Conservation (phyloP, 371 early-diverging fungal species). For the Mortierella polycephala region DNA sequence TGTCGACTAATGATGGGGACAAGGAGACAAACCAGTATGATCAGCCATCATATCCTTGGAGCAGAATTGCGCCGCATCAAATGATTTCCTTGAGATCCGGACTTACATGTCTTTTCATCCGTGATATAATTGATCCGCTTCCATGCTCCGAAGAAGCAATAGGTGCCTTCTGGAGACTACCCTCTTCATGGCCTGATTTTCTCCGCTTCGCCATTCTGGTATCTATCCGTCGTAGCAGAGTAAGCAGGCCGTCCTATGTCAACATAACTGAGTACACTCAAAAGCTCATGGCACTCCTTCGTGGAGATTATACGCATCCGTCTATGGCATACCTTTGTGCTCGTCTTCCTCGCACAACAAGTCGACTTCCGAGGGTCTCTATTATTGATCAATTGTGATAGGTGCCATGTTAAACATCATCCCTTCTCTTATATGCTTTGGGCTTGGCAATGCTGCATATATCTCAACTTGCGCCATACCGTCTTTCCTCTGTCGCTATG, state of each 20-base stretch:
- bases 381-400: not conserved
- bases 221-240: slow-evolving; percentile 3
- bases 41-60: too few species aligned
- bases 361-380: slow-evolving; percentile 12
- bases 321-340: slow-evolving; percentile 15
- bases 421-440: not conserved
- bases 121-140: slow-evolving; percentile 13
- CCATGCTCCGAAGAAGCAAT: not conserved
- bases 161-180: not conserved
- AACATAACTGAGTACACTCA: not conserved
- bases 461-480: slow-evolving; percentile 1
- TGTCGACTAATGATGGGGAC: too few species aligned
- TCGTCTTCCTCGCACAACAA: slow-evolving; percentile 43
- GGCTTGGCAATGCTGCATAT: not conserved
- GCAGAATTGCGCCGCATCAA: too few species aligned
- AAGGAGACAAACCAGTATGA: too few species aligned
- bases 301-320: not conserved
- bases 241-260: not conserved
- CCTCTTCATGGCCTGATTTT: not conserved
- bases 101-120: slow-evolving; percentile 36
- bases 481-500: slow-evolving; percentile 8
- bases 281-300: not conserved
- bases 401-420: not conserved
- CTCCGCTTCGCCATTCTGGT: slow-evolving; percentile 22
- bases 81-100: too few species aligned